Evolutionary conservation across 495 filamentous ascomycete species (phyloP).

Genomic region (Tuber melanosporum): DNA sequence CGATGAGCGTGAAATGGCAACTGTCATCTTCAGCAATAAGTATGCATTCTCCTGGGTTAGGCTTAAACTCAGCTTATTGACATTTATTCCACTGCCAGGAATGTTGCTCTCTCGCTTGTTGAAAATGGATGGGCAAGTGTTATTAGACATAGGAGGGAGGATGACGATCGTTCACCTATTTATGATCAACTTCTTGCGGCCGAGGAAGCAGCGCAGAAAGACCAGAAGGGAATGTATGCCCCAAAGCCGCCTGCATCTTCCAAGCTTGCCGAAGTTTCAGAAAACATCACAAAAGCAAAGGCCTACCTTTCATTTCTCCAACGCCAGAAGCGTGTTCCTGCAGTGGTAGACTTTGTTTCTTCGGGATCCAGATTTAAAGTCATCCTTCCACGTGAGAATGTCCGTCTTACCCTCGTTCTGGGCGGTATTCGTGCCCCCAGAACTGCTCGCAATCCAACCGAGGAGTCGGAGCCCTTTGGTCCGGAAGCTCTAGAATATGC

Average conservation of each 20-base stretch:
- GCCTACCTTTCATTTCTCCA: conserved; percentile 78
- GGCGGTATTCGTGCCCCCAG: conserved; percentile 89
- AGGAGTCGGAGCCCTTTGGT: conserved; percentile 87
- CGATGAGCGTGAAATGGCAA: conserved; percentile 90
- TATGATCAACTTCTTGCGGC: conserved; percentile 89
- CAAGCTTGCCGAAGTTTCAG: conserved; percentile 80
- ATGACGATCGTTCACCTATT: conserved; percentile 81
- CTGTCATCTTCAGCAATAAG: conserved; percentile 72
- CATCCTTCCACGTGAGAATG: conserved; percentile 83
- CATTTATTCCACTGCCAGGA: conserved; percentile 42
- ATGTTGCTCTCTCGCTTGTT: conserved; percentile 74
- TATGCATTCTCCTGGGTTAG: conserved; percentile 10
- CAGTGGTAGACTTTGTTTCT: conserved; percentile 94
- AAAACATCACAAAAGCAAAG: conserved; percentile 90
- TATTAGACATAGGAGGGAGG: conserved; percentile 86
- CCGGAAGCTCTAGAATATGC: conserved; percentile 90
- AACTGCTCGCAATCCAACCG: conserved; percentile 70
- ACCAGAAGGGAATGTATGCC: conserved; percentile 83
- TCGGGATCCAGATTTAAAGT: conserved; percentile 90
- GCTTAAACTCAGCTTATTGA: neutral
- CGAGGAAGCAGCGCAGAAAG: conserved; percentile 76
- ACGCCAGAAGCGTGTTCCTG: conserved; percentile 86
- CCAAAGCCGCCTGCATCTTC: conserved; percentile 72
- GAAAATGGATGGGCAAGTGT: conserved; percentile 90
- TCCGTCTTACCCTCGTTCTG: conserved; percentile 91